phyloP scores from a whole-genome alignment of 306 rosid species.

The Dryas alaskensis region DNA sequence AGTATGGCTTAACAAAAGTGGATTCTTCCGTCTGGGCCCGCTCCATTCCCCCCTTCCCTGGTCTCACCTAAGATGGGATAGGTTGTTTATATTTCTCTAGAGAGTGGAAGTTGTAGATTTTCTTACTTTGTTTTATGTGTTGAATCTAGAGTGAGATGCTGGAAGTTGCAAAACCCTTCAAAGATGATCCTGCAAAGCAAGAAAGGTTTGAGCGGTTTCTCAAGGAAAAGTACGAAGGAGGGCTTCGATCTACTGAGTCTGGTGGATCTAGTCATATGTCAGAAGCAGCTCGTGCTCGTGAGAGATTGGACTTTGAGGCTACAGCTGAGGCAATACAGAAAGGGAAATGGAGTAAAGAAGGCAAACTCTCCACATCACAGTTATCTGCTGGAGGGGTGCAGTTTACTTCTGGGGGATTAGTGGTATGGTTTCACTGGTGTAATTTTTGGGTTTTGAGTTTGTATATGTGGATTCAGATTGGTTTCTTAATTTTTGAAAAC shows the following conservation, averaged over 20 bases:
- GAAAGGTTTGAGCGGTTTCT: constrained; percentile 89
- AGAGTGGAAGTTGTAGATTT: neutral
- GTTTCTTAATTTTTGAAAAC: constrained; percentile 37
- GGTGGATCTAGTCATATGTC: constrained; percentile 78
- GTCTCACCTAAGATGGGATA: too few species aligned
- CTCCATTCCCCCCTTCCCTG: too few species aligned
- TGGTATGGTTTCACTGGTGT: constrained; percentile 52
- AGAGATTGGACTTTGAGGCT: constrained; percentile 92
- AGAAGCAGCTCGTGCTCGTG: constrained; percentile 93
- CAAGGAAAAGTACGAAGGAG: constrained; percentile 87
- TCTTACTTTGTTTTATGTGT: constrained; percentile 2
- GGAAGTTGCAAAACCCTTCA: constrained; percentile 70
- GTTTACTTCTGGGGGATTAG: constrained; percentile 75
- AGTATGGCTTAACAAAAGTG: too few species aligned
- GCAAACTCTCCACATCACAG: constrained; percentile 45
- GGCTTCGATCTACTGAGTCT: constrained; percentile 70
- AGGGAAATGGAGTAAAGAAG: constrained; percentile 52
- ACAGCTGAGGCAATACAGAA: constrained; percentile 88
- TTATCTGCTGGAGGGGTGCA: constrained; percentile 67
- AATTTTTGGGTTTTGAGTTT: constrained; percentile 27
- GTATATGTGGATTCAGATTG: constrained; percentile 23
- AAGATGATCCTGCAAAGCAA: constrained; percentile 84
- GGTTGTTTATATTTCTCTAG: neutral
- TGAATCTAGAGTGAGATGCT: constrained; percentile 48
- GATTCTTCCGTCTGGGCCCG: too few species aligned